These are phyloP conservation scores for Schizopora paradoxa DNA, from an alignment of 1,284 basidiomycete genomes.

Conservation along the genomic window DNA sequence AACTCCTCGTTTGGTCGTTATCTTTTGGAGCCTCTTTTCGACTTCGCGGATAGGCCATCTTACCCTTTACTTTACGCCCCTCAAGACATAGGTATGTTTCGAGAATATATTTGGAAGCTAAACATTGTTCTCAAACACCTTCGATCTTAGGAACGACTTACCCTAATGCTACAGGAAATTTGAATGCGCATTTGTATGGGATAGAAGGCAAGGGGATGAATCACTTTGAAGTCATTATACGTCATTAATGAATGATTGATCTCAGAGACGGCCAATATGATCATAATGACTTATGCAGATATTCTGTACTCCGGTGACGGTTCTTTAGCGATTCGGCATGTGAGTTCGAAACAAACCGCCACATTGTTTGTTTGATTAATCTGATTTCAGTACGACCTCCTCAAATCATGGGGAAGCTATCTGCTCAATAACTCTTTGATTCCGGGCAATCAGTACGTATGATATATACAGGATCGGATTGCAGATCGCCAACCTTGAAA, in stretches of 20 bases:
- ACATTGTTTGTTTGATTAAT: slow-evolving; percentile 21
- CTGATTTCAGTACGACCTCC: slow-evolving; percentile 32
- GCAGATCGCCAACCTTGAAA: no score
- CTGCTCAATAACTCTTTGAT: slow-evolving; percentile 31
- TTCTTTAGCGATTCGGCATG: slow-evolving; percentile 16
- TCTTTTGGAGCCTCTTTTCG: not conserved
- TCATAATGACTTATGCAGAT: slow-evolving; percentile 37
- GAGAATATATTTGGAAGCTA: not conserved
- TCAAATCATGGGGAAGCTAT: slow-evolving; percentile 37
- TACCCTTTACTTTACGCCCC: not conserved
- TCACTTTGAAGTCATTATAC: no score
- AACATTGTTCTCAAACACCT: no score
- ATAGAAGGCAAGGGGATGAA: slow-evolving; percentile 29
- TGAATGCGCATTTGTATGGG: slow-evolving; percentile 21
- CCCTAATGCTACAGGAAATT: slow-evolving; percentile 26
- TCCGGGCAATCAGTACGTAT: slow-evolving; percentile 30
- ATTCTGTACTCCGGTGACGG: slow-evolving; percentile 33
- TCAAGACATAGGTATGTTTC: not conserved
- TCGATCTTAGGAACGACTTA: no score
- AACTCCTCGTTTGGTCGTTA: not conserved
- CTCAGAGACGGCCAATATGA: slow-evolving; percentile 34
- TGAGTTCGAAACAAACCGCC: no score
- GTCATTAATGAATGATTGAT: no score
- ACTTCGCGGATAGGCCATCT: not conserved
- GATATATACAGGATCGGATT: no score